Base-by-base conservation (phyloP, 1,139 yeast species). In the Yamadazyma conglobata region DNA sequence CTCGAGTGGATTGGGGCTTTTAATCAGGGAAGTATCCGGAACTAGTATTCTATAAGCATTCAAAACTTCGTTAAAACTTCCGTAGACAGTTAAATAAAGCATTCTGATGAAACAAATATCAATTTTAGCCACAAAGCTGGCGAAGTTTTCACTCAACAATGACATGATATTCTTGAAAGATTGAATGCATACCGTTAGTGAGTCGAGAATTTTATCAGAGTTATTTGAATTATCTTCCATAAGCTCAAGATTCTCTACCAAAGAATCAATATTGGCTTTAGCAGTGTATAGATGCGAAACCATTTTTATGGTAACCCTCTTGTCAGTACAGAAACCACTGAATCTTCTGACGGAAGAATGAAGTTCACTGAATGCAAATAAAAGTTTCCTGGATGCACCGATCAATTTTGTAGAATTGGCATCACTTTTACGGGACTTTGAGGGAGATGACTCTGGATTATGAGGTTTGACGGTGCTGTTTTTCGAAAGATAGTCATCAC, bases 41-140 rank as follows among this genome's bases (percentile, higher is more conserved):
- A 65, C 57, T 17, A 82, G 48, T 1, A 77, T 58, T 39, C 65
- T 66, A 69, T 84, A 83, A 0, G 94, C 83, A 50, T 86, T 84
- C 42, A 72, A 70, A 27, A 88, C 59, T 53, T 89, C 97, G 36
- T 77, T 73, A 40, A 86, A 75, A 2, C 93, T 73, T 10, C 93
- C 87, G 50, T 73, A 77, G 9, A 86, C 52, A 3, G 87, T 73
- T 50, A 87, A 68, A 38, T 84, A 77, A 25, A 85, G 69, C 70
- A 86, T 71, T 41, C 96, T 65, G 5, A 85, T 67, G 45, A 79
- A 81, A 42, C 85, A 75, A 15, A 80, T 67, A 50, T 84, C 93
- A 25, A 77, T 74, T 30, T 70, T 73, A 24, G 64, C 67, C 15
- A 76, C 72, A 46, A 77, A 73, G 0, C 63, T 45, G 1, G 58